Base-by-base conservation (phyloP, 225 moss, liverwort and hornwort species). In the Marchantia polymorpha region DNA sequence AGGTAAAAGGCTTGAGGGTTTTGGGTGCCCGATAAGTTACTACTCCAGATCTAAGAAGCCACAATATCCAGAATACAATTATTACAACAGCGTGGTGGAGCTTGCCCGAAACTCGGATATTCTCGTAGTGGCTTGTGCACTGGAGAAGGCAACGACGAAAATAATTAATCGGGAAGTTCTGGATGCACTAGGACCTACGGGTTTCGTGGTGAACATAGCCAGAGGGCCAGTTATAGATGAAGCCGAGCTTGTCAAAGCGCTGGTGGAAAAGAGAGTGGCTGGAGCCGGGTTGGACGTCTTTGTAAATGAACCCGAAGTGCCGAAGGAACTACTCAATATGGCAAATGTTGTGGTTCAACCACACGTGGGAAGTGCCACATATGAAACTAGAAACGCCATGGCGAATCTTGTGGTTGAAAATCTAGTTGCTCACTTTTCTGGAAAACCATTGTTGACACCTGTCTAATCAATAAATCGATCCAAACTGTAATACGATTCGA, bases 271-370 rank as follows among this genome's bases (percentile, higher is more conserved):
- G 64, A 88, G 92, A 61, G 67, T 92, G 63, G 91, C 89, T 64
- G 92, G 91, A 75, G 92, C 92, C 55, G 92, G 92, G 65, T 64
- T 92, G 87, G 92, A 92, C 68, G 92, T 92, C 14, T 92, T 85
- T 74, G 92, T 88, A 79, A 86, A 91, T 29, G 90, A 92, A 77
- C 92, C 92, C 30, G 80, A 89, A 30, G 91, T 92, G 72, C 92
- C 92, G 16, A 82, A 91, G 69, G 92, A 90, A 81, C 91, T 92
- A 16, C 85, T 91, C 86, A 80, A 79, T 72, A 88, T 92, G 89
- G 92, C 91, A 61, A 91, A 92, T 61, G 89, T 92, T 9, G 90
- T 90, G 12, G 63, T 92, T 63, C 92, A 89, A 54, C 92, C 92
- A 29, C 92, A 92, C 73, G 89, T 90, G 54, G 92, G 88, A 8